phyloP scores from a whole-genome alignment of 352 stramenopile genomes.

The Pythium graminicola region DNA sequence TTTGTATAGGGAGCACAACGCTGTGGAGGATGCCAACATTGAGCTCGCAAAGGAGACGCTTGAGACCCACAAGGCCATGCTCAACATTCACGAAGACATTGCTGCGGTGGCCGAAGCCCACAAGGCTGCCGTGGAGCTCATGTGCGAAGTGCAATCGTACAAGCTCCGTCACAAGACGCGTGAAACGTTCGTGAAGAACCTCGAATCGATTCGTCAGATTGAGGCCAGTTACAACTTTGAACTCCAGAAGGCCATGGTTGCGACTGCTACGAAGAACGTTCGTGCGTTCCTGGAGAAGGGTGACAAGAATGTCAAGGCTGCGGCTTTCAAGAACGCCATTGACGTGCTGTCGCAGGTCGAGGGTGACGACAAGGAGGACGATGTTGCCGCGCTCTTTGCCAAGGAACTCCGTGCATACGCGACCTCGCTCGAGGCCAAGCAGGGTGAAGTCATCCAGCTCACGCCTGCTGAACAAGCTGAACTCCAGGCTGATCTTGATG shows the following conservation, averaged over 20 bases:
- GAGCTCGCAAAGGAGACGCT: constrained; percentile 76
- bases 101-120: constrained; percentile 64
- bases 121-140: constrained; percentile 73
- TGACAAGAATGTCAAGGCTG: constrained; percentile 81
- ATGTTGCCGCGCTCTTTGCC: constrained; percentile 71
- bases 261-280: constrained; percentile 64
- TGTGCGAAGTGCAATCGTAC: constrained; percentile 80
- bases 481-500: constrained; percentile 75
- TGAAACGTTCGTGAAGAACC: constrained; percentile 82
- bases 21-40: constrained; percentile 80
- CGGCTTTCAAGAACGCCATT: constrained; percentile 78
- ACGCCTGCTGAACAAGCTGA: constrained; percentile 70
- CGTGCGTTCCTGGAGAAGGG: constrained; percentile 64
- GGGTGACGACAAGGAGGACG: constrained; percentile 80
- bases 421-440: constrained; percentile 64
- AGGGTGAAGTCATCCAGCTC: constrained; percentile 73
- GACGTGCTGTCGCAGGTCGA: constrained; percentile 69
- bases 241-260: constrained; percentile 81
- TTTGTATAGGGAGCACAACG: constrained; percentile 66
- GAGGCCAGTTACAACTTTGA: constrained; percentile 76
- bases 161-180: constrained; percentile 86
- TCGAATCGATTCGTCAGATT: constrained; percentile 80
- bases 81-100: constrained; percentile 84
- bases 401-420: constrained; percentile 81
- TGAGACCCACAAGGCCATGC: constrained; percentile 71